Evolutionary conservation across 2,329 filamentous ascomycete species (phyloP), one percentile per base, ranked within the genome.

Genomic region (Penicillium palitans): DNA sequence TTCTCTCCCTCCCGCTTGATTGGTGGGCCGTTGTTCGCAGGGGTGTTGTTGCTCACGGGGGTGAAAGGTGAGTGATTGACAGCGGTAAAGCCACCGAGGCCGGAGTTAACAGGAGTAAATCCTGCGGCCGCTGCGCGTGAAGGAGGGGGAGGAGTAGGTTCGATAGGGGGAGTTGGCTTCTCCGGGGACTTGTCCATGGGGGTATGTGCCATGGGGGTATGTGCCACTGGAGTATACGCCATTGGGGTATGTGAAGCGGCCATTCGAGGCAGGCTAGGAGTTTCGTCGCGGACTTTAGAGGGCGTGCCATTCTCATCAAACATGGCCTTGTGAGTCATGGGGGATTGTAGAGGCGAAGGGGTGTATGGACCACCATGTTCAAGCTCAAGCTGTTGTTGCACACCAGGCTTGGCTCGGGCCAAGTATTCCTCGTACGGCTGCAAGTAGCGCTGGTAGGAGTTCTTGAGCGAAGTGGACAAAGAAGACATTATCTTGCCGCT

Each of bases 401-500:
- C 93, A 31, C 92, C 91, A 3, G 95, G 95, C 73, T 97, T 98
- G 52, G 91, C 93, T 15, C 93, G 81, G 52, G 90, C 86, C 44
- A 99, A 80, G 72, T 96, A 99, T 62, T 98, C 92, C 75, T 99
- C 95, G 68, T 98, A 99, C 0, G 95, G 95, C 70, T 92, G 91
- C 4, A 99, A 86, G 91, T 95, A 99, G 77, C 93, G 88, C 74
- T 96, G 92, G 69, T 96, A 99, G 0, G 95, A 98, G 75, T 99
- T 99, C 75, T 98, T 99, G 42, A 99, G 83, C 6, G 95, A 98
- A 0, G 95, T 99, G 6, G 95, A 99, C 47, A 99, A 80, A 9
- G 95, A 98, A 2, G 93, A 98, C 95, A 99, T 99, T 63, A 99
- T 99, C 80, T 99, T 99, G 72, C 95, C 95, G 72, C 93, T 98